These are phyloP conservation scores for Dactylis glomerata DNA, from an alignment of 176 grass and related monocot species.

Conservation along the genomic window DNA sequence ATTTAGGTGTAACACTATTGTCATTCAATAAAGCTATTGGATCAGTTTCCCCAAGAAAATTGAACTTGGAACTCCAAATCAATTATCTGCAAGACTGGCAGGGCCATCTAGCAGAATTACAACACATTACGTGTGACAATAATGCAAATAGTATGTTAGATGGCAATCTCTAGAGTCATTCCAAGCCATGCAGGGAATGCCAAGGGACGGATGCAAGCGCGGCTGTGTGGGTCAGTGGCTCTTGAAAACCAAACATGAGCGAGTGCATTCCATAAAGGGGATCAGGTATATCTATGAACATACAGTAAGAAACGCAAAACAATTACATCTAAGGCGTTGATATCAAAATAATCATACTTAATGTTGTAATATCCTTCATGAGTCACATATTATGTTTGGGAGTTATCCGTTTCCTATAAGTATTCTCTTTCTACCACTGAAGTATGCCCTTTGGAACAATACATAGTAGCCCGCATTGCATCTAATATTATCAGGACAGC, in stretches of 20 bases:
- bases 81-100: background rate
- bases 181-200: background rate
- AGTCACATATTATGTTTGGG: background rate
- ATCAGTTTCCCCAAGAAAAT: background rate
- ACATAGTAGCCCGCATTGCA: background rate
- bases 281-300: background rate
- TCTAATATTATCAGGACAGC: background rate
- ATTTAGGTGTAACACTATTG: background rate
- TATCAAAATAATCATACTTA: background rate
- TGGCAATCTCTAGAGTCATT: background rate
- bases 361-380: background rate
- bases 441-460: conserved; percentile 14
- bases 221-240: background rate
- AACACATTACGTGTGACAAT: background rate
- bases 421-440: background rate
- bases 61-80: background rate
- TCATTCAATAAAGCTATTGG: conserved; percentile 1
- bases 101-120: background rate
- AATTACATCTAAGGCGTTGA: background rate
- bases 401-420: background rate
- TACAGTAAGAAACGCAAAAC: background rate
- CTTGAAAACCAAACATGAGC: background rate
- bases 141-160: background rate
- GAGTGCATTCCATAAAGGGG: background rate
- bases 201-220: background rate